Base-by-base conservation (phyloP, 805 yeast species). In the Metschnikowia reukaufii region DNA sequence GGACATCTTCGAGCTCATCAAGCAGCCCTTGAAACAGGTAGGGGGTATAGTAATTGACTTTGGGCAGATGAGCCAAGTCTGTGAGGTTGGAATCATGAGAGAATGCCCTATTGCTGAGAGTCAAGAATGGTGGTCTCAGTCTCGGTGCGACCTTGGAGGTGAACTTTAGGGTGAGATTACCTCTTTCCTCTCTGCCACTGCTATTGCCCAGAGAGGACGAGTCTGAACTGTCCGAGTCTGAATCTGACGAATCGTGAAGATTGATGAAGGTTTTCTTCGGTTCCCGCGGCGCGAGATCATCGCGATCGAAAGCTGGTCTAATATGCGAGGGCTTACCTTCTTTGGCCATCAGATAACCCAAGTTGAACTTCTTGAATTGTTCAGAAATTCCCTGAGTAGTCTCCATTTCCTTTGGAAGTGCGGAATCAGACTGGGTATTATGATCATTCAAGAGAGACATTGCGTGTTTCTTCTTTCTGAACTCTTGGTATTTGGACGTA, bases 141-240 rank as follows among this genome's bases (percentile, higher is more conserved):
- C 50, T 48, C 1, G 68, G 70, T 0, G 65, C 63, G 7, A 72
- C 62, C 50, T 72, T 72, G 3, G 77, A 71, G 2, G 72, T 57
- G 51, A 76, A 73, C 21, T 73, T 75, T 33, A 76, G 61, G 0
- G 78, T 74, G 46, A 76, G 59, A 50, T 75, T 72, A 1, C 70
- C 77, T 15, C 54, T 68, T 39, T 70, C 78, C 16, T 71, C 77
- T 27, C 66, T 66, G 6, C 66, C 75, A 37, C 65, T 60, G 36
- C 49, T 59, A n/a, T 49, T 44, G 12, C 44, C 43, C 23, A 44
- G 48, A 10, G 57, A 27, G 34, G 52, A 55, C 13, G 46, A 49
- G 17, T 47, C 50, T 4, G 56, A 53, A 42, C 46, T 47, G 32
- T 36, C 45, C 18, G 51, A 47, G 5, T 47, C 41, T 13, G 57